A percentile compares a stretch with the other conserved stretches of the same genome.
These are phyloP conservation scores for Penicillium sp. DNA, from an alignment of 2,329 filamentous ascomycete species.

Conservation along the genomic window DNA sequence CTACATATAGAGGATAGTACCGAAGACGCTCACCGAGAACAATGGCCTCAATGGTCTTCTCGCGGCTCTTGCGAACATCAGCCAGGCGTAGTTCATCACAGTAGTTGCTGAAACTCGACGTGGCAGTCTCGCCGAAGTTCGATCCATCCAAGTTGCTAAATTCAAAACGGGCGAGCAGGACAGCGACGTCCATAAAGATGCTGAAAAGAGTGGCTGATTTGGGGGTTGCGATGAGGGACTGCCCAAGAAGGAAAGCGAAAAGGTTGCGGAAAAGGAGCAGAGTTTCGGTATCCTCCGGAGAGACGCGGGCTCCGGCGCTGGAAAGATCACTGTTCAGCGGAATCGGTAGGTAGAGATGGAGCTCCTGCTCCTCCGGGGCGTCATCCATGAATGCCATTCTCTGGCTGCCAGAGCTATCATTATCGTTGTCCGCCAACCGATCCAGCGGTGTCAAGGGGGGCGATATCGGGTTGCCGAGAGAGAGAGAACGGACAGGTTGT, in stretches of 20 bases:
- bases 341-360: constrained; percentile 64
- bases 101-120: constrained; percentile 59
- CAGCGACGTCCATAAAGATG: constrained; percentile 65
- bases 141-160: constrained; percentile 67
- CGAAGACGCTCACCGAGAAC: constrained; percentile 88
- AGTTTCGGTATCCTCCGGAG: constrained; percentile 58
- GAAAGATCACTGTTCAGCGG: constrained; percentile 57
- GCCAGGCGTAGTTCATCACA: constrained; percentile 76
- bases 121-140: constrained; percentile 65
- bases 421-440: constrained; percentile 39
- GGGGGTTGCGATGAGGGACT: constrained; percentile 64
- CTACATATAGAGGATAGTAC: constrained; percentile 80
- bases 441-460: constrained; percentile 38
- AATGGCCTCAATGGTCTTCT: constrained; percentile 87
- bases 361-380: constrained; percentile 46
- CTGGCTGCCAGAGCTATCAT: constrained; percentile 52
- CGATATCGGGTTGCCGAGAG: constrained; percentile 34
- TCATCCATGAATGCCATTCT: constrained; percentile 55
- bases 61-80: constrained; percentile 79
- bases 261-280: constrained; percentile 65
- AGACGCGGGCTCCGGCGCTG: constrained; percentile 35
- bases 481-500: constrained; percentile 36
- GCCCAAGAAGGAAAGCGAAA: constrained; percentile 66
- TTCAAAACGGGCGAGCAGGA: constrained; percentile 60
- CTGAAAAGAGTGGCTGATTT: constrained; percentile 60